These are phyloP conservation scores for Talaromyces albobiverticillius DNA, from an alignment of 2,329 filamentous ascomycete species.

Conservation along the genomic window DNA sequence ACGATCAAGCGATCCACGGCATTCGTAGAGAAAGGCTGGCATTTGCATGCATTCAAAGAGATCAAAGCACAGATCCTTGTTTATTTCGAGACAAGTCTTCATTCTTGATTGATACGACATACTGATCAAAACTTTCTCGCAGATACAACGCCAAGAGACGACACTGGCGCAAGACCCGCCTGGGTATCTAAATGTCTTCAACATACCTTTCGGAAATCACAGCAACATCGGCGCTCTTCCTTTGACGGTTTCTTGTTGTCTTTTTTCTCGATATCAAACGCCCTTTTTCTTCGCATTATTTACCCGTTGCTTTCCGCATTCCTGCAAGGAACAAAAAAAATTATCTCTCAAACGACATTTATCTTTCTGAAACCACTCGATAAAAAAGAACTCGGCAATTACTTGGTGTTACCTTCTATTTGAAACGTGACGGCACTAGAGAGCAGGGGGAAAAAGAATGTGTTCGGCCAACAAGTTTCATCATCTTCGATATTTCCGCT, in stretches of 20 bases:
- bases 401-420: neutral
- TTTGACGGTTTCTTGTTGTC: slow-evolving; percentile 4
- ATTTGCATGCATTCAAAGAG: too few species aligned
- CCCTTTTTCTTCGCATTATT: too few species aligned
- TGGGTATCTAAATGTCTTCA: slow-evolving; percentile 76
- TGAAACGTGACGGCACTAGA: neutral
- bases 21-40: too few species aligned
- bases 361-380: too few species aligned
- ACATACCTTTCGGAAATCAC: slow-evolving; percentile 4
- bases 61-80: too few species aligned
- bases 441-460: neutral
- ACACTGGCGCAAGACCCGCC: slow-evolving; percentile 99
- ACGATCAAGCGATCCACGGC: too few species aligned
- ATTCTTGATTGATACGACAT: too few species aligned
- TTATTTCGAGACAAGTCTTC: too few species aligned
- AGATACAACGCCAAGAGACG: slow-evolving; percentile 99
- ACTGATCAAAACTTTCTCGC: slow-evolving; percentile 20
- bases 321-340: neutral
- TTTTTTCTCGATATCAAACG: neutral
- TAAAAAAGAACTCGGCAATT: neutral
- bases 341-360: neutral
- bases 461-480: neutral
- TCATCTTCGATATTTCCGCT: neutral
- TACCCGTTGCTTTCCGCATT: neutral
- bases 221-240: slow-evolving; percentile 8